Base-by-base conservation (phyloP, 2,329 filamentous ascomycete genomes). In the Paraconiothyrium brasiliense region DNA sequence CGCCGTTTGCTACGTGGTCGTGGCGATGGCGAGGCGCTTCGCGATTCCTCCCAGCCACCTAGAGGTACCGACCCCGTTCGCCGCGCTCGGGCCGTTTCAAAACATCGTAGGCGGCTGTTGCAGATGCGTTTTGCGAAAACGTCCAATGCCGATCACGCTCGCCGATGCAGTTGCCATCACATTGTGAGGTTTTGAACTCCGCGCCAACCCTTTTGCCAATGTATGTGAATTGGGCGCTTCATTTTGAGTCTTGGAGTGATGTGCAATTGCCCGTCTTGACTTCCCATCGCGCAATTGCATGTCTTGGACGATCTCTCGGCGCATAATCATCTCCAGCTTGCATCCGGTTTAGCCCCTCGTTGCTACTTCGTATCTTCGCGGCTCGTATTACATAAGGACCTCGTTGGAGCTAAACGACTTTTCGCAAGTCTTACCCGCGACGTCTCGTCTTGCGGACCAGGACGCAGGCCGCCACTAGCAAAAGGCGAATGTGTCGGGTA, bases 21-120 rank as follows among this genome's bases (percentile, higher is more conserved):
- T 43, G 20, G 50, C 50, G 20, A 54, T 30, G 20, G 20, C 10
- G 41, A 4, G 16, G 16, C n/a, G 41, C 5, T 3, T 35, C 52
- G 14, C 2, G n/a, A 54, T 54, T 54, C 51, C 14, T 22, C 39
- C 39, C 52, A 55, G 52, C 52, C 52, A 55, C 39, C 52, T 20
- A 20, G 20, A 20, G 20, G 20, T 20, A 20, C 20, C 20, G 20
- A 20, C 20, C 20, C 20, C 20, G 20, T 20, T 20, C 20, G 20
- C 20, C 20, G 1, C 52, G 37, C 27, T n/a, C 52, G 39, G 52
- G n/a, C 52, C 39, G 37, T 32, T 41, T 37, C 37, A 32, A 43
- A n/a, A 20, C 20, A 20, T 20, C 20, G 20, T 20, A 20, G 20
- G 20, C 20, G 20, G 20, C 20, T 37, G 52, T 34, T 55, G 52